Evolutionary conservation across 768 basidiomycete genomes (phyloP).

Genomic region (Lactarius akahatsu): DNA sequence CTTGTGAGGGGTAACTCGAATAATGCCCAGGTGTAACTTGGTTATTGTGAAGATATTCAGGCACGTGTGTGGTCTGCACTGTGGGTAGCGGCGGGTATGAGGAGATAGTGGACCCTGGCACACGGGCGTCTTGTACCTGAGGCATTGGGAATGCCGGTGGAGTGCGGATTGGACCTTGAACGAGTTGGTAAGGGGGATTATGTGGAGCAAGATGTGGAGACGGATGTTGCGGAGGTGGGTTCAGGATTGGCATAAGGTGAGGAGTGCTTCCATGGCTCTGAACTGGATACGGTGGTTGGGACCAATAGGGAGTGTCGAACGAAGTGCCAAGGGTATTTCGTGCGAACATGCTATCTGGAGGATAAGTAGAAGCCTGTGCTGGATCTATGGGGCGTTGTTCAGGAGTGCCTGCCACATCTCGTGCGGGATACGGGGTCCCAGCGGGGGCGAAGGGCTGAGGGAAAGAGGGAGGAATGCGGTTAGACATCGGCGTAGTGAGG

Average conservation of each 20-base stretch:
- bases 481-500: too few species aligned
- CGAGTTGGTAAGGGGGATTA: background rate
- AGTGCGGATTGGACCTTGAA: background rate
- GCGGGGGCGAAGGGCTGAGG: too few species aligned
- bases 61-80: background rate
- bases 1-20: background rate
- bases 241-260: background rate
- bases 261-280: too few species aligned
- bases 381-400: too few species aligned
- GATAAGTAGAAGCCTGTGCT: too few species aligned
- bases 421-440: too few species aligned
- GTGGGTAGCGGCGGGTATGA: background rate
- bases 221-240: background rate
- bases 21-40: background rate
- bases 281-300: background rate
- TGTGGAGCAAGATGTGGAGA: too few species aligned
- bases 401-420: too few species aligned
- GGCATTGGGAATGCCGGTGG: background rate
- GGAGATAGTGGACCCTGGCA: background rate
- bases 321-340: background rate
- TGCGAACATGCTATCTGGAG: background rate
- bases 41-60: background rate
- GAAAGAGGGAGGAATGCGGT: too few species aligned
- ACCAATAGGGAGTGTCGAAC: background rate
- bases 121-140: background rate